Percentiles rank a stretch among this genome's conserved stretches.
Evolutionary conservation across 2,329 filamentous ascomycete genomes (phyloP).

Genomic region (Intubia oerlemansii): DNA sequence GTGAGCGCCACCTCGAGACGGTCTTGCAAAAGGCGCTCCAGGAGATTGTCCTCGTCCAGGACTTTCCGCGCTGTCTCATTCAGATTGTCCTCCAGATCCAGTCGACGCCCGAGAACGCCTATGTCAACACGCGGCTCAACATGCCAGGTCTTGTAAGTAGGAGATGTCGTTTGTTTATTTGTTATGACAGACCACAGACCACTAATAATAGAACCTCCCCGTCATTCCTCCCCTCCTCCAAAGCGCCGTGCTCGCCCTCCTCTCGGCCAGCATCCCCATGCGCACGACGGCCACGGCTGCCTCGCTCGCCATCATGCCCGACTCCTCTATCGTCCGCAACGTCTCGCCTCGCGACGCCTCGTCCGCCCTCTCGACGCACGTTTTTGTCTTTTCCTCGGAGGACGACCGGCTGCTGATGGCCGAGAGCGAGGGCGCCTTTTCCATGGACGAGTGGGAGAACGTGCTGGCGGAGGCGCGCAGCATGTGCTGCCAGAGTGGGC

Average conservation of each 20-base stretch:
- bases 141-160: slow-evolving; percentile 35
- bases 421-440: slow-evolving; percentile 67
- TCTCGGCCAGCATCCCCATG: slow-evolving; percentile 68
- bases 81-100: slow-evolving; percentile 66
- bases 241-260: slow-evolving; percentile 52
- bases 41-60: slow-evolving; percentile 52
- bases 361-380: slow-evolving; percentile 51
- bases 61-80: slow-evolving; percentile 57
- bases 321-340: slow-evolving; percentile 12
- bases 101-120: slow-evolving; percentile 45
- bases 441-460: slow-evolving; percentile 52
- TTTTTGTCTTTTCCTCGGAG: slow-evolving; percentile 59
- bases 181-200: too few relatives aligned
- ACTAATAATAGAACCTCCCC: slow-evolving; percentile 41
- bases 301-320: slow-evolving; percentile 38
- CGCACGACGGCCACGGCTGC: slow-evolving; percentile 48
- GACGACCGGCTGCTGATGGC: slow-evolving; percentile 52
- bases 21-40: slow-evolving; percentile 51
- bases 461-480: slow-evolving; percentile 42
- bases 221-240: slow-evolving; percentile 69
- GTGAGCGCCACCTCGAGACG: slow-evolving; percentile 65
- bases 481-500: slow-evolving; percentile 42
- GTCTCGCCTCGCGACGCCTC: slow-evolving; percentile 35
- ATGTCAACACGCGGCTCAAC: slow-evolving; percentile 35
- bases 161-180: background rate